phyloP scores from a whole-genome alignment of 2,329 filamentous ascomycete genomes.

The Cercospora sesami region DNA sequence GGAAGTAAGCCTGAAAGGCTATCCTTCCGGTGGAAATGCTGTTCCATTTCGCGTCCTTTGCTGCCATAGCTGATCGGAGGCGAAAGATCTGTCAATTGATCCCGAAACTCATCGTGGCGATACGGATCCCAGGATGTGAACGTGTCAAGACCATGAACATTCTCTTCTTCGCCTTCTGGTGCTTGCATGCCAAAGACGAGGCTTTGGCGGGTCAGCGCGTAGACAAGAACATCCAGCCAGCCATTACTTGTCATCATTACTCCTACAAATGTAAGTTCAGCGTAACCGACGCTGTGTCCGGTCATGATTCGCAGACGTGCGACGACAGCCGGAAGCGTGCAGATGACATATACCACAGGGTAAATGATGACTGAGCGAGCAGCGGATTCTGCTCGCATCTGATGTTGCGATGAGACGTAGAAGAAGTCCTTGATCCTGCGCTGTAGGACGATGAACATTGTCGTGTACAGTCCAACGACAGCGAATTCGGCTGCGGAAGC shows the following conservation, averaged over 20 bases:
- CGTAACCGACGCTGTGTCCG: slow-evolving; percentile 34
- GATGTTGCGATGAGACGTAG: slow-evolving; percentile 16
- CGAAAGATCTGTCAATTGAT: slow-evolving; percentile 1
- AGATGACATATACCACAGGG: slow-evolving; percentile 66
- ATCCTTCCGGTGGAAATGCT: neutral
- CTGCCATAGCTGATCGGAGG: neutral
- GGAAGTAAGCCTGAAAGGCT: neutral
- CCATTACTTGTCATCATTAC: slow-evolving; percentile 59
- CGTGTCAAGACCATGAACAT: slow-evolving; percentile 22
- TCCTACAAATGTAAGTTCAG: slow-evolving; percentile 52
- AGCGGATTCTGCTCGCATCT: slow-evolving; percentile 52
- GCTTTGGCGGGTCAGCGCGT: slow-evolving; percentile 52
- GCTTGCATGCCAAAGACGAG: slow-evolving; percentile 23
- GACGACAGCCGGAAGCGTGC: slow-evolving; percentile 64
- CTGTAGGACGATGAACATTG: slow-evolving; percentile 33
- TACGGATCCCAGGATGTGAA: slow-evolving; percentile 17
- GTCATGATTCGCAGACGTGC: slow-evolving; percentile 64
- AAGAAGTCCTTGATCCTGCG: slow-evolving; percentile 26
- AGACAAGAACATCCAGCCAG: slow-evolving; percentile 58
- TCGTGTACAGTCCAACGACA: slow-evolving; percentile 51
- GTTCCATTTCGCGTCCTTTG: neutral
- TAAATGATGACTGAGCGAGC: slow-evolving; percentile 56
- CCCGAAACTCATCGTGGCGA: neutral
- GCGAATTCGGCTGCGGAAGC: slow-evolving; percentile 46
- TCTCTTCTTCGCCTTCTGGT: slow-evolving; percentile 8